Evolutionary conservation across 495 filamentous ascomycete genomes (phyloP).

Genomic region (Penicillium ucsense): DNA sequence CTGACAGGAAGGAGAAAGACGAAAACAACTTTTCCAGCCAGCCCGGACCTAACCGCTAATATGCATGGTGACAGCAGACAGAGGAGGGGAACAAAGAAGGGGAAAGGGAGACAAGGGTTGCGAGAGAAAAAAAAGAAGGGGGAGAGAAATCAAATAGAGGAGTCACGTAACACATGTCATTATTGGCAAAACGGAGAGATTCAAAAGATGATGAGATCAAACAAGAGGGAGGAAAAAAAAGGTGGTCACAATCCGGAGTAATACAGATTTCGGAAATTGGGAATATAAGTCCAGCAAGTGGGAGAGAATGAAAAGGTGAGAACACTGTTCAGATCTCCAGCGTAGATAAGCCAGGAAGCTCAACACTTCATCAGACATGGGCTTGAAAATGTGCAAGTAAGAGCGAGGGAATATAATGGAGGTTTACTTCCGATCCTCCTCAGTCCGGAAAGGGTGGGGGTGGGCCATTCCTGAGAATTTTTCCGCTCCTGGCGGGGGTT

Average conservation of each 20-base stretch:
- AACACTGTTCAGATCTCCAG: too few relatives aligned
- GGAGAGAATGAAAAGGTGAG: too few relatives aligned
- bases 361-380: too few relatives aligned
- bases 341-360: too few relatives aligned
- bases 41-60: conserved; percentile 36
- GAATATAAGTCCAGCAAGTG: too few relatives aligned
- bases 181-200: conserved; percentile 12
- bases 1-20: conserved; percentile 27
- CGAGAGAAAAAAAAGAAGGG: conserved; percentile 8
- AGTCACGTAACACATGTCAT: conserved; percentile 43
- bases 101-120: too few relatives aligned
- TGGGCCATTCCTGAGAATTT: too few relatives aligned
- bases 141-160: conserved; percentile 1
- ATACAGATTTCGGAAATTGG: conserved; percentile 28
- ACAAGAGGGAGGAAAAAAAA: neutral
- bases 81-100: neutral
- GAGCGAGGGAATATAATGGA: too few relatives aligned
- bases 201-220: conserved; percentile 1
- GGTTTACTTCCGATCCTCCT: too few relatives aligned
- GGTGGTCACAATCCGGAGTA: conserved; percentile 30
- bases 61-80: conserved; percentile 32
- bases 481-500: too few relatives aligned
- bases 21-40: conserved; percentile 33
- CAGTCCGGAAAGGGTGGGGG: too few relatives aligned
- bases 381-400: too few relatives aligned